Base-by-base conservation (phyloP, 2,329 filamentous ascomycete species). In the Calcarisporium arbuscula region DNA sequence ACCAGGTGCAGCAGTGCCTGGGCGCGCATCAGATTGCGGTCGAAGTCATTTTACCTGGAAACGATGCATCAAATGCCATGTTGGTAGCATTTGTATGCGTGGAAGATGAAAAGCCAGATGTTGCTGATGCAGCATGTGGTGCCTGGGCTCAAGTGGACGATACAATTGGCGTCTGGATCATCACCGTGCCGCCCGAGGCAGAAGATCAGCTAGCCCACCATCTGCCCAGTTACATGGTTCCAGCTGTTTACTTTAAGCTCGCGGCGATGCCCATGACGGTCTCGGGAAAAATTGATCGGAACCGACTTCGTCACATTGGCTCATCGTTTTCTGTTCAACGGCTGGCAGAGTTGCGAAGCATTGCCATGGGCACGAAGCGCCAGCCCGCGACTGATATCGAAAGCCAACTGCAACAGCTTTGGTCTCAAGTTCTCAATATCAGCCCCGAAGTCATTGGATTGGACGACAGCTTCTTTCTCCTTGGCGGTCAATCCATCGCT, bases 401-500 rank as follows among this genome's bases (percentile, higher is more conserved):
- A 15, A 17, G 9, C 8, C 19, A 18, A 25, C n/a, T 33, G 12
- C 21, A 33, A 15, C 5, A 6, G 9, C 21, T 39, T 25, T 26
- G 32, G 21, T 10, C 18, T 12, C 31, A 12, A 20, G 9, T 34
- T 11, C 17, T 28, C n/a, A 19, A 30, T 22, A 30, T 27, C 23
- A n/a, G n/a, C 8, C 18, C 10, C 27, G 20, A 8, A 8, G 6
- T 19, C 30, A 34, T 34, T 12, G 25, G 32, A 14, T 12, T 15
- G n/a, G 55, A 64, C 5, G 58, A 46, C 14, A 30, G 19, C 15
- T 46, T 43, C 35, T 18, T 43, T 8, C 34, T 28, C 5, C 30
- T 64, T 62, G 1, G 63, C 63, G 2, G 35, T 43, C n/a, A 76
- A 70, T 46, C 44, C 7, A 38, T 46, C 19, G 32, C 27, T 18